Percentiles rank a stretch among this genome's conserved stretches.
phyloP scores from a whole-genome alignment of 805 yeast species.

The Suhomyces kilbournensis region DNA sequence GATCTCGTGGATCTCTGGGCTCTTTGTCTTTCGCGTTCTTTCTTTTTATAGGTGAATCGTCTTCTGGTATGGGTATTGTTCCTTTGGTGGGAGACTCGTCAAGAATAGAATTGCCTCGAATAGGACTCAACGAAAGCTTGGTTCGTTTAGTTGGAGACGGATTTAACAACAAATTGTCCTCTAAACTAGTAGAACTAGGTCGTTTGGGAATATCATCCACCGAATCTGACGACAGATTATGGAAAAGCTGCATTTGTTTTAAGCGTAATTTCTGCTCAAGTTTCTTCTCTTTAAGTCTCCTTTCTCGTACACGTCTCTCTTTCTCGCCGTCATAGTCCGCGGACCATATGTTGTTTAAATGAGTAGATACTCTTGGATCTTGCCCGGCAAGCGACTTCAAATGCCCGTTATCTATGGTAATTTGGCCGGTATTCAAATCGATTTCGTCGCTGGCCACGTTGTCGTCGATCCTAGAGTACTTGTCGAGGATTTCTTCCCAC shows the following conservation, averaged over 20 bases:
- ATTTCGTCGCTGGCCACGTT: conserved; percentile 58
- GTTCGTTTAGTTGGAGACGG: conserved; percentile 4
- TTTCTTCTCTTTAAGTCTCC: conserved; percentile 3
- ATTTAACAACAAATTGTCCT: conserved; percentile 2
- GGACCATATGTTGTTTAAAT: conserved; percentile 33
- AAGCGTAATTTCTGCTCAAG: conserved; percentile 15
- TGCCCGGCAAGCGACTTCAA: conserved; percentile 42
- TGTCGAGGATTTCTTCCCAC: conserved; percentile 55
- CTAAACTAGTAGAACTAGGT: neutral
- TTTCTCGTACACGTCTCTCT: conserved; percentile 11
- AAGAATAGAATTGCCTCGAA: neutral
- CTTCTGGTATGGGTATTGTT: neutral
- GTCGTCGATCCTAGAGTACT: conserved; percentile 47
- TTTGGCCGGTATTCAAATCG: conserved; percentile 63
- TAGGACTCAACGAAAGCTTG: conserved; percentile 3
- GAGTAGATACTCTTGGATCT: conserved; percentile 6
- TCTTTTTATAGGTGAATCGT: neutral
- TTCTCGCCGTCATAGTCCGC: conserved; percentile 29
- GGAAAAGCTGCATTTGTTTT: conserved; percentile 9
- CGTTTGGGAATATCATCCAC: neutral
- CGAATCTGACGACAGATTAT: conserved; percentile 1
- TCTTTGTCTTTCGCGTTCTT: neutral
- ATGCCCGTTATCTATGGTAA: conserved; percentile 69
- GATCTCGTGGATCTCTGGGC: neutral
- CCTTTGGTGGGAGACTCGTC: conserved; percentile 4